Base-by-base conservation (phyloP, 2,329 filamentous ascomycete species). In the Phaeosphaeriaceae sp. region DNA sequence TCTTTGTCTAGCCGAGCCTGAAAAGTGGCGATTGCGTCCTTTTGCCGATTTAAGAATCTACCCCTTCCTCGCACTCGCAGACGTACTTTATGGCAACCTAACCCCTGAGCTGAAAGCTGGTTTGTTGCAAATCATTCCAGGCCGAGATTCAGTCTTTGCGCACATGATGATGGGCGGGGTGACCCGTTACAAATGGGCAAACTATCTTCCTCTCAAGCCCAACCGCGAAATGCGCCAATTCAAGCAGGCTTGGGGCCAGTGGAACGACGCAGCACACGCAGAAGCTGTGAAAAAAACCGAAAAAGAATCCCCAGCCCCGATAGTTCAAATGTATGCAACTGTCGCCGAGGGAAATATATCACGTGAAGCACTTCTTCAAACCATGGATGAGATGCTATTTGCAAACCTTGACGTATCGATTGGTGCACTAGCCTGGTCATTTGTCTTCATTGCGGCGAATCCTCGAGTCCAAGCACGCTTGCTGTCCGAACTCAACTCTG, bases 371-470 rank as follows among this genome's bases (percentile, higher is more conserved):
- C 42, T 75, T 1, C 59, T 74, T 0, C 77, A 78, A 23, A 80
- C 78, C 0, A 56, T 80, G 5, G 77, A 80, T 50, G 78, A 80
- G 56, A 70, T 71, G 35, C 68, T 80, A 0, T 81, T 73, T 49
- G 77, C 76, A 2, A 80, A 80, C 48, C 66, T 80, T 1, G 78
- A 81, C 48, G 77, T 80, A 7, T 78, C 77, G 0, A 71, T 71
- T 2, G 74, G 75, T 4, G 75, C 60, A 1, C 39, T 79, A 0
- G 73, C 74, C 0, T 81, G 78, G 77, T 71, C 66, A n/a, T 52
- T 77, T 0, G 61, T 78, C 1, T 74, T 77, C 38, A 60, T 81
- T 0, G 76, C 77, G 1, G 63, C 67, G 2, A 34, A 77, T 46
- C 65, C 56, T 0, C 58, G 63, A 2, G 50, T 66, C 3, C 75